Evolutionary conservation across 768 basidiomycete genomes (phyloP).

Genomic region (Mycena floridula): DNA sequence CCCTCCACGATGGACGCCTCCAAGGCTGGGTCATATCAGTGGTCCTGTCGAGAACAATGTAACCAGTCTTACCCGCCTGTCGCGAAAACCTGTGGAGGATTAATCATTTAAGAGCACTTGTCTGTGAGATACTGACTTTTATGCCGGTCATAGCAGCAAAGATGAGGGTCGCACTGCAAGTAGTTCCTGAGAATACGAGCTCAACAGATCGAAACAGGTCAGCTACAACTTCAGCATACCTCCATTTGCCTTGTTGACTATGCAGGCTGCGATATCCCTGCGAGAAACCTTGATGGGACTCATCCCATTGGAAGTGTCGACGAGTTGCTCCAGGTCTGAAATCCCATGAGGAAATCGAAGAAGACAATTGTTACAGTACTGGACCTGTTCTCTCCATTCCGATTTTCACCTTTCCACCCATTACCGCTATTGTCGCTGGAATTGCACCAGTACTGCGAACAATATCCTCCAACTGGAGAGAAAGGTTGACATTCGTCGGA

Average conservation of each 20-base stretch:
- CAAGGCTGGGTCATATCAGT: slow-evolving; percentile 50
- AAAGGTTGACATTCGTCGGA: slow-evolving; percentile 69
- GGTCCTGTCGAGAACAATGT: slow-evolving; percentile 6
- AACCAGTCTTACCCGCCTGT: slow-evolving; percentile 73
- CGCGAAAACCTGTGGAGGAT: slow-evolving; percentile 59
- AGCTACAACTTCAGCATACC: no score
- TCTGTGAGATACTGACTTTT: slow-evolving; percentile 63
- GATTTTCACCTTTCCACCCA: slow-evolving; percentile 81
- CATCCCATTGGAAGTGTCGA: slow-evolving; percentile 40
- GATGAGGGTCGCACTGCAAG: slow-evolving; percentile 68
- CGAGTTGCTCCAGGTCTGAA: slow-evolving; percentile 68
- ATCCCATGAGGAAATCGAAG: no score
- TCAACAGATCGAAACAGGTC: no score
- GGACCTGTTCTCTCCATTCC: slow-evolving; percentile 60
- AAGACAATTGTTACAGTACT: no score
- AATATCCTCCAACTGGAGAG: slow-evolving; percentile 63
- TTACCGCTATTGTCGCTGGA: slow-evolving; percentile 87
- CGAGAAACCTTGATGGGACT: slow-evolving; percentile 62
- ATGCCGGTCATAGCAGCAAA: slow-evolving; percentile 82
- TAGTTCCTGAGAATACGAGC: slow-evolving; percentile 45
- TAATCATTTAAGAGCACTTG: no score
- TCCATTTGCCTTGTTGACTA: slow-evolving; percentile 64
- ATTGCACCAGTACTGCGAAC: slow-evolving; percentile 71
- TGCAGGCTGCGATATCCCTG: slow-evolving; percentile 73
- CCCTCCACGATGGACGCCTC: slow-evolving; percentile 79